phyloP scores from a whole-genome alignment of 2,329 filamentous ascomycete genomes.

The Microdochium nivale region DNA sequence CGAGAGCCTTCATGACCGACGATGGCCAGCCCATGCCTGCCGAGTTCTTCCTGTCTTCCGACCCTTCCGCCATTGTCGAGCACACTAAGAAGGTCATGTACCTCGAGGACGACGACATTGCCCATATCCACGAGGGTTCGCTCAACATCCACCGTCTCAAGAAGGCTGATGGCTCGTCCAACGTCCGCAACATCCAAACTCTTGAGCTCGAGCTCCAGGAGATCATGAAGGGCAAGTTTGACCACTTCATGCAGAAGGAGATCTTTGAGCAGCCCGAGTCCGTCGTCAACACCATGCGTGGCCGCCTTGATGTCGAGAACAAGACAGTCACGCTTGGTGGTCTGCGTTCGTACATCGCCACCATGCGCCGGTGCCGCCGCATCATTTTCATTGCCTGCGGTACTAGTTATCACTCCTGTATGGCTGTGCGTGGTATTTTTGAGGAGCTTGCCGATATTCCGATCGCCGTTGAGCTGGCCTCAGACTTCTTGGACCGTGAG shows the following conservation, averaged over 20 bases:
- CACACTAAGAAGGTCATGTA: constrained; percentile 99
- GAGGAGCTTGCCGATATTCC: constrained; percentile 98
- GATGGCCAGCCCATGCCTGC: constrained; percentile 96
- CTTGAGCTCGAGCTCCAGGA: constrained; percentile 98
- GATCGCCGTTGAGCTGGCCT: constrained; percentile 92
- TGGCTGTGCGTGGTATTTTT: constrained; percentile 96
- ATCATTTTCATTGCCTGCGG: constrained; percentile 99
- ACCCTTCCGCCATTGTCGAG: constrained; percentile 96
- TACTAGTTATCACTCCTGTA: constrained; percentile 97
- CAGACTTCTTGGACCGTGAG: constrained; percentile 93
- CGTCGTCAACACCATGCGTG: constrained; percentile 99
- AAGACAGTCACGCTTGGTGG: constrained; percentile 94
- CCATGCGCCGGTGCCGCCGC: constrained; percentile 90
- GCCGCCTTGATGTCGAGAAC: constrained; percentile 87
- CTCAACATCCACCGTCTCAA: constrained; percentile 97
- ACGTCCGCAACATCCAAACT: constrained; percentile 96
- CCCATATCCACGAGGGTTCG: constrained; percentile 97
- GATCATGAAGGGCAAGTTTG: constrained; percentile 99
- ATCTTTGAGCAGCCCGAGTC: constrained; percentile 99
- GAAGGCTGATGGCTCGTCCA: constrained; percentile 94
- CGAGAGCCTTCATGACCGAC: constrained; percentile 96
- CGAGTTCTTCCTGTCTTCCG: constrained; percentile 98
- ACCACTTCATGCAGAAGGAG: constrained; percentile 99
- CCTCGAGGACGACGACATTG: constrained; percentile 98
- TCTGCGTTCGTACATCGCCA: constrained; percentile 89